phyloP scores from a whole-genome alignment of 2,329 filamentous ascomycete species.

The Fusarium zealandicum region DNA sequence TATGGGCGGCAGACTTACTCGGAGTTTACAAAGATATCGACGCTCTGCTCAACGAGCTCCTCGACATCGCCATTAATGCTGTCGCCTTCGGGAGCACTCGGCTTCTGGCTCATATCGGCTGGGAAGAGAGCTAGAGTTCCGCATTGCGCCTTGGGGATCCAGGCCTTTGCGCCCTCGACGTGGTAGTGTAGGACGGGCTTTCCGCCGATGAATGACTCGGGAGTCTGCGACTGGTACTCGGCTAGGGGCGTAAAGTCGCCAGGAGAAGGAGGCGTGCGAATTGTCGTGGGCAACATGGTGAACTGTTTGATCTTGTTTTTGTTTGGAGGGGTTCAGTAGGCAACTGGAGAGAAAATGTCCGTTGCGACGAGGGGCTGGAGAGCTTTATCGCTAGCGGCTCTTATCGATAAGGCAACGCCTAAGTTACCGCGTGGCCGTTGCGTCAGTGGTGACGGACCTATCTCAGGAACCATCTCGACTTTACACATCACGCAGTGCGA shows the following conservation, averaged over 20 bases:
- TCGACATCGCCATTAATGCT: conserved; percentile 44
- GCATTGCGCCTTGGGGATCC: conserved; percentile 62
- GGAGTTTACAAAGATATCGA: conserved; percentile 67
- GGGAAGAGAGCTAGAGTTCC: conserved; percentile 63
- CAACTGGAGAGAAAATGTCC: conserved; percentile 34
- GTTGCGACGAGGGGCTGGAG: conserved; percentile 26
- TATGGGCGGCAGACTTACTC: conserved; percentile 52
- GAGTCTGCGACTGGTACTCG: conserved; percentile 76
- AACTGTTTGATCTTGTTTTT: conserved; percentile 7
- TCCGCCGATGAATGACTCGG: conserved; percentile 72
- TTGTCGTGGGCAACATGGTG: conserved; percentile 58
- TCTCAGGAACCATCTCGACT: not conserved
- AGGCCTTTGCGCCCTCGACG: conserved; percentile 62
- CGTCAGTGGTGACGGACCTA: not conserved
- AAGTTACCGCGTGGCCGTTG: conserved; percentile 15
- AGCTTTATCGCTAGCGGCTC: conserved; percentile 25
- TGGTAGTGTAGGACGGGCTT: conserved; percentile 76
- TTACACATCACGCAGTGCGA: not conserved
- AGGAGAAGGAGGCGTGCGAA: conserved; percentile 62
- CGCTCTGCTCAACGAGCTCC: conserved; percentile 53
- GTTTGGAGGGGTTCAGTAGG: conserved; percentile 33
- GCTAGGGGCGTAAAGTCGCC: conserved; percentile 69
- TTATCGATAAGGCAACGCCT: conserved; percentile 29
- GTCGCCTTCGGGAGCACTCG: conserved; percentile 35
- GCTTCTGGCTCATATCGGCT: conserved; percentile 46